A percentile compares a stretch with the other conserved stretches of the same genome.
Evolutionary conservation across 495 filamentous ascomycete species (phyloP).

Genomic region (Chaetomium cochliodes): DNA sequence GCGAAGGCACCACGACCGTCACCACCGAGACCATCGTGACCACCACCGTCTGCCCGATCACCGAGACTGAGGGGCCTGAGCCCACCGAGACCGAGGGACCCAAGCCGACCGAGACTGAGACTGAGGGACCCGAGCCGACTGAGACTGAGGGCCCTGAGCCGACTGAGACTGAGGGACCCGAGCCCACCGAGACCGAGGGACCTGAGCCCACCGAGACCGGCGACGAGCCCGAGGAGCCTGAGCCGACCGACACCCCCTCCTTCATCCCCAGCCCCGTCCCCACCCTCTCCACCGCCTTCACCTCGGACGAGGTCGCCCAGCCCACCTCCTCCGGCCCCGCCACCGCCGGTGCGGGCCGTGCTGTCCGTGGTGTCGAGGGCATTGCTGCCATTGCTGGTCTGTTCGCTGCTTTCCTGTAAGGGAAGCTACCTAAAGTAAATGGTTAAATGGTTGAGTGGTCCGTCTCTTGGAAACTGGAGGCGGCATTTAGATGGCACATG

Average conservation of each 20-base stretch:
- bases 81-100: slow-evolving; percentile 35
- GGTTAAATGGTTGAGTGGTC: not conserved
- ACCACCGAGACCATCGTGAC: slow-evolving; percentile 56
- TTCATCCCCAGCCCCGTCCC: slow-evolving; percentile 15
- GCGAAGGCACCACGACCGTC: slow-evolving; percentile 44
- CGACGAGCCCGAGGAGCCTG: slow-evolving; percentile 29
- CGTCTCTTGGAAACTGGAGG: not conserved
- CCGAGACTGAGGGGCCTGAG: slow-evolving; percentile 7
- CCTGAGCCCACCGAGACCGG: not conserved
- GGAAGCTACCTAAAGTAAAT: not conserved
- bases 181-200: not conserved
- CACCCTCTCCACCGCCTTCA: slow-evolving; percentile 15
- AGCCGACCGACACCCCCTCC: not conserved
- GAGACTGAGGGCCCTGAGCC: slow-evolving; percentile 7
- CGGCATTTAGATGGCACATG: not conserved
- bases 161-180: not conserved
- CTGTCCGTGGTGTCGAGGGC: slow-evolving; percentile 20
- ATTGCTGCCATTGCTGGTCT: slow-evolving; percentile 27
- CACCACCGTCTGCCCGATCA: slow-evolving; percentile 59
- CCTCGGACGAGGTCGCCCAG: slow-evolving; percentile 2
- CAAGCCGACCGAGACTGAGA: slow-evolving; percentile 28
- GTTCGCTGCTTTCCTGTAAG: slow-evolving; percentile 28
- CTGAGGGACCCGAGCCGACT: slow-evolving; percentile 9
- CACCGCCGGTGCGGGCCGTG: slow-evolving; percentile 31
- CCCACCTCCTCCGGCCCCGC: slow-evolving; percentile 20